These are phyloP conservation scores for Paraglomus brasilianum DNA, from an alignment of 192 early-diverging fungal genomes.

Conservation along the genomic window DNA sequence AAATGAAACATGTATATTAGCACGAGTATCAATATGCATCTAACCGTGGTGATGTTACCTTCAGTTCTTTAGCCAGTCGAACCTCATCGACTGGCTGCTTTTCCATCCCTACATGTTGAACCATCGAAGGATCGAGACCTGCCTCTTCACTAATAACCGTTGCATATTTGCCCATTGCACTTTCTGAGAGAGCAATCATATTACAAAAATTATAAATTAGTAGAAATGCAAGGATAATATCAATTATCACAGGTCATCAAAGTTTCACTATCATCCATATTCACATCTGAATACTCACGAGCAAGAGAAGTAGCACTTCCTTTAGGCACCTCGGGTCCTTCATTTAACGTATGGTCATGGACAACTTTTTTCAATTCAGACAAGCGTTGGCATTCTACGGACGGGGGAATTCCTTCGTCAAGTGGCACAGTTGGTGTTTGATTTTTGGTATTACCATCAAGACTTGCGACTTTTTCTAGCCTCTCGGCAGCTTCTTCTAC, in stretches of 20 bases:
- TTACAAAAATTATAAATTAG: too few relatives aligned
- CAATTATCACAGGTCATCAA: too few relatives aligned
- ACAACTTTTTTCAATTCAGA: neutral
- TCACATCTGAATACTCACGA: neutral
- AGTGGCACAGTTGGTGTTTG: too few relatives aligned
- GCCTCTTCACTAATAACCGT: conserved; percentile 10
- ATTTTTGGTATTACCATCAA: too few relatives aligned
- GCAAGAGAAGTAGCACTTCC: conserved; percentile 3
- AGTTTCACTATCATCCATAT: too few relatives aligned
- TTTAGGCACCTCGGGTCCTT: too few relatives aligned
- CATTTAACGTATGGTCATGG: neutral
- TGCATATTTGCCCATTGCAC: conserved; percentile 19
- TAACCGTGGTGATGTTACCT: too few relatives aligned
- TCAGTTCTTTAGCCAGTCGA: neutral
- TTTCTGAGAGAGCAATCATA: too few relatives aligned
- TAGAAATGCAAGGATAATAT: too few relatives aligned
- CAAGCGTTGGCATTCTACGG: neutral
- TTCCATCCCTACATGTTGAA: too few relatives aligned
- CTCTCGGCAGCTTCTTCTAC: conserved; percentile 19
- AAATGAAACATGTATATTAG: neutral
- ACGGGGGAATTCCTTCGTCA: neutral
- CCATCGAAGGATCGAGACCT: neutral
- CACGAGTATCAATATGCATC: too few relatives aligned
- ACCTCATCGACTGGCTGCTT: conserved; percentile 1
- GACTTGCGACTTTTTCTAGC: neutral